Conservation (phyloP, 2,329 filamentous ascomycete species). For the Thielaviopsis musarum region DNA sequence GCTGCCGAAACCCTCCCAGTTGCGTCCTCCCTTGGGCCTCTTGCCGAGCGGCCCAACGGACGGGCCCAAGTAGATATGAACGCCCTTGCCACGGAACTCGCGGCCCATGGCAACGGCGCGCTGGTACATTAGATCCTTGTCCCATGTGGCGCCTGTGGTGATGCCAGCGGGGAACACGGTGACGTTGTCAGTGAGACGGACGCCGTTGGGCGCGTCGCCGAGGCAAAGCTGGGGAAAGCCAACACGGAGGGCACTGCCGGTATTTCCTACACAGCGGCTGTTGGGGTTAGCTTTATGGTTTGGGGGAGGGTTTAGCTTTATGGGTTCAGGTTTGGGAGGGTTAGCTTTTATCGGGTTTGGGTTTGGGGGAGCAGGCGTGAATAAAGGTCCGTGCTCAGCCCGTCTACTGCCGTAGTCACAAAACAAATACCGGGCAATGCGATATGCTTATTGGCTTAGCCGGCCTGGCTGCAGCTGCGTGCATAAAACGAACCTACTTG, state of each 20-base stretch:
- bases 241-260: constrained; percentile 51
- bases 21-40: constrained; percentile 55
- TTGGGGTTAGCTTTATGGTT: no score
- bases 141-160: constrained; percentile 57
- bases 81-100: constrained; percentile 57
- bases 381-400: no score
- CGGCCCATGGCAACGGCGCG: constrained; percentile 51
- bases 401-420: no score
- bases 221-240: constrained; percentile 58
- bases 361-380: no score
- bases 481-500: background rate
- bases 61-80: constrained; percentile 55
- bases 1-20: constrained; percentile 58
- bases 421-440: background rate
- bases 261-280: constrained; percentile 58
- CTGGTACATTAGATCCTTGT: constrained; percentile 53
- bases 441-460: background rate
- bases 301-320: background rate
- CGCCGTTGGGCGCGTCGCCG: constrained; percentile 54
- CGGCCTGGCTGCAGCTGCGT: no score
- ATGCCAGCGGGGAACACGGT: constrained; percentile 71
- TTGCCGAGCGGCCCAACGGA: constrained; percentile 54
- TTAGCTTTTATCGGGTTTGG: background rate
- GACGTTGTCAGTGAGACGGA: constrained; percentile 56
- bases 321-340: background rate